Percentiles rank a stretch among this genome's conserved stretches.
These are phyloP conservation scores for Trichoderma orchidacearum DNA, from an alignment of 495 filamentous ascomycete genomes.

Conservation along the genomic window DNA sequence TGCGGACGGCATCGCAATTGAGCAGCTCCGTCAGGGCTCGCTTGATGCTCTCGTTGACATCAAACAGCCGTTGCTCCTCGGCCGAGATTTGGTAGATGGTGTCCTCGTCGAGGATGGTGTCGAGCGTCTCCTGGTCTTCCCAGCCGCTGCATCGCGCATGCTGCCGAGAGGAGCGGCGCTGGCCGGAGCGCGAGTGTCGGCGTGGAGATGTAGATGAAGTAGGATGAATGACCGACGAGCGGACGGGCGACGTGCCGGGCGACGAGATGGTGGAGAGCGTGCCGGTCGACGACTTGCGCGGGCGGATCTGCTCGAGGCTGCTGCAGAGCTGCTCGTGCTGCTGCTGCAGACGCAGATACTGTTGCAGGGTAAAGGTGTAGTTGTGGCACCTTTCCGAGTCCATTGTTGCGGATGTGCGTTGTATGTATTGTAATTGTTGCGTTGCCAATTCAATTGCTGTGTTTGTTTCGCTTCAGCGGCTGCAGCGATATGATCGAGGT, in stretches of 20 bases:
- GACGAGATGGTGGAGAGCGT: conserved; percentile 14
- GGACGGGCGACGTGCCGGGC: conserved; percentile 21
- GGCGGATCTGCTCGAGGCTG: conserved; percentile 32
- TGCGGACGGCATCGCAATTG: conserved; percentile 44
- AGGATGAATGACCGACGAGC: conserved; percentile 8
- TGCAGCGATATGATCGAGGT: conserved; percentile 1
- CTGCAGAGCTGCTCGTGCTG: conserved; percentile 39
- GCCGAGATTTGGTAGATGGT: conserved; percentile 27
- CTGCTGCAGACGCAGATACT: conserved; percentile 39
- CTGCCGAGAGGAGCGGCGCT: not conserved
- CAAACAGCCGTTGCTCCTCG: conserved; percentile 38
- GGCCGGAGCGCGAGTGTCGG: not conserved
- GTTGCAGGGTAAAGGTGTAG: conserved; percentile 36
- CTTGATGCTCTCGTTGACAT: conserved; percentile 53
- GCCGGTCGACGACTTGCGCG: conserved; percentile 9
- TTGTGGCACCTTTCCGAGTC: conserved; percentile 10
- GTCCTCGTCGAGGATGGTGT: conserved; percentile 22
- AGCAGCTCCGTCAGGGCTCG: conserved; percentile 49
- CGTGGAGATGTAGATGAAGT: not conserved
- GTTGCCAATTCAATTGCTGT: not conserved
- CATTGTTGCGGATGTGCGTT: not conserved
- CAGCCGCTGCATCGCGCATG: conserved; percentile 3
- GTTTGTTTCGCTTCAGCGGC: not conserved
- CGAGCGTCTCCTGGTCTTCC: conserved; percentile 7
- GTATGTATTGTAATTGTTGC: not conserved